Evolutionary conservation across 768 basidiomycete species (phyloP), one percentile per base, ranked within the genome.

Genomic region (Psilocybe sp.): DNA sequence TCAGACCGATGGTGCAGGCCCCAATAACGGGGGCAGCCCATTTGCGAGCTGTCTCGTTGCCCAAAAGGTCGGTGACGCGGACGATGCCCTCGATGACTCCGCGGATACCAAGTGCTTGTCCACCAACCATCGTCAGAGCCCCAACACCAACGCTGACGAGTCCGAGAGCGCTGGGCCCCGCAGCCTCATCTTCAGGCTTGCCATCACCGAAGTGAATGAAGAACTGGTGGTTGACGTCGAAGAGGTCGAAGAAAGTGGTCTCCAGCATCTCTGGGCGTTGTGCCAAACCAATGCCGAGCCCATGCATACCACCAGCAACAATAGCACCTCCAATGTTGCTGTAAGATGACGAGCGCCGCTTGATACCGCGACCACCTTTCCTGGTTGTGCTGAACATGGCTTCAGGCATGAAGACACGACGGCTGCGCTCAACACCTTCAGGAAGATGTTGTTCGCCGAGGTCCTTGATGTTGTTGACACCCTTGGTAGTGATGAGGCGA

Each of bases 321-420:
- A 92, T 73, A 11, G 79, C 73, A 4, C 81, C 77, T 44, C 63
- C 63, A 36, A 60, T 61, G 51, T 65, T 55, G 64, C 48, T 60
- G n/a, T 55, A 61, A 34, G 58, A 63, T 11, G 75, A 70, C 45
- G 74, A 67, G 47, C 71, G 61, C 38, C 65, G 68, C 66, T 74
- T 76, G 41, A 56, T 51, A 37, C 72, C 70, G 41, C 65, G 75
- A 28, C 71, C 71, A 4, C 70, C 69, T 49, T 69, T 76, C 53
- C 77, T 67, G 46, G 76, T 66, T 38, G 77, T 68, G 47, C 81
- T 82, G 72, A 98, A 99, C 97, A 99, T 98, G 12, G 92, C 96
- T 64, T 96, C 89, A n/a, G 96, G 92, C 73, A 91, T 84, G 76
- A 99, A 99, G 11, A 96, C 82, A 20, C 92, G 78, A 49, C 82